Evolutionary conservation across 495 filamentous ascomycete species (phyloP).

Genomic region (Jackrogersella multiformis): DNA sequence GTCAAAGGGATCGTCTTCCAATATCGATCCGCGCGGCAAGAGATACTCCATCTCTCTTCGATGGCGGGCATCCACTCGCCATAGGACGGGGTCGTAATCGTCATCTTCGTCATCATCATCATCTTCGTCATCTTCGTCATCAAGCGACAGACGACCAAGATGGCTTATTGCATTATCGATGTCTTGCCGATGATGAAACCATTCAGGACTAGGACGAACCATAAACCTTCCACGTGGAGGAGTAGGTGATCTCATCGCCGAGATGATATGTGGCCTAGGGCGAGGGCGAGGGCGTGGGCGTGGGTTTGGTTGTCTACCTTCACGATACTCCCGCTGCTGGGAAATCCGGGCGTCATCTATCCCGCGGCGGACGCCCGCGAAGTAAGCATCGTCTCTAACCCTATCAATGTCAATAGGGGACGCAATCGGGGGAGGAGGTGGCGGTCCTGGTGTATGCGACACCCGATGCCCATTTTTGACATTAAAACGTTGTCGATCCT

Average conservation of each 20-base stretch:
- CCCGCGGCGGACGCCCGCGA: constrained; percentile 19
- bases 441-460: background rate
- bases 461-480: background rate
- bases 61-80: constrained; percentile 7
- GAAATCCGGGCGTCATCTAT: constrained; percentile 13
- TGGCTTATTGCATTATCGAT: constrained; percentile 8
- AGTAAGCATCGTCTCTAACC: constrained; percentile 30
- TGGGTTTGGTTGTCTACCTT: too few species aligned
- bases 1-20: constrained; percentile 35
- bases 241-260: background rate
- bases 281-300: too few species aligned
- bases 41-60: constrained; percentile 25
- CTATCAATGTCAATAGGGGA: constrained; percentile 22
- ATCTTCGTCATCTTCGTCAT: constrained; percentile 26
- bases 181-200: background rate
- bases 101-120: constrained; percentile 26
- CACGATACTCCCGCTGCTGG: constrained; percentile 13
- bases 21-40: constrained; percentile 23
- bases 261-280: constrained; percentile 18
- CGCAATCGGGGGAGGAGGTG: background rate
- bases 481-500: background rate
- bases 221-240: constrained; percentile 4
- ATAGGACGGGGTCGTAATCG: constrained; percentile 6
- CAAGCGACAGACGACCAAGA: constrained; percentile 25
- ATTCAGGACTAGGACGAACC: background rate